A percentile compares a stretch with the other conserved stretches of the same genome.
Evolutionary conservation across 2,329 filamentous ascomycete species (phyloP).

Genomic region (Arachnomyces sp.): DNA sequence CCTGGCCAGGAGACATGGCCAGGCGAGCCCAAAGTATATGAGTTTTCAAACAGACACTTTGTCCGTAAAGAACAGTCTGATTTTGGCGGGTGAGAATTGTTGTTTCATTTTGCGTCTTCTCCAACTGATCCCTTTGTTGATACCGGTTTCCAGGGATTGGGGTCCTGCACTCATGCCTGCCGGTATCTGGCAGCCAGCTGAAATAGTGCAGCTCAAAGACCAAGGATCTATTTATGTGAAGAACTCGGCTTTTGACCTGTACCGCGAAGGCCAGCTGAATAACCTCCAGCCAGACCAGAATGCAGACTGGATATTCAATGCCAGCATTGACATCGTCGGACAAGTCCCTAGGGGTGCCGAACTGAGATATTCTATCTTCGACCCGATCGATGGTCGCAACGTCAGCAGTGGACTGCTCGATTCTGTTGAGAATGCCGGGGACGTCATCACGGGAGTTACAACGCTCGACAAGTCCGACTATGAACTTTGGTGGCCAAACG

Average conservation of each 20-base stretch:
- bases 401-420: neutral
- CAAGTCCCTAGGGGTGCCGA: constrained; percentile 35
- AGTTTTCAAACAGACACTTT: no score
- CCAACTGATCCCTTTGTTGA: no score
- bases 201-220: constrained; percentile 44
- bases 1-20: no score
- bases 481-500: constrained; percentile 55
- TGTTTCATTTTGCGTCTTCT: no score
- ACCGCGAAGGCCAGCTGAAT: constrained; percentile 52
- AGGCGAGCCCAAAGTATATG: no score
- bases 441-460: constrained; percentile 44
- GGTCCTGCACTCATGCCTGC: constrained; percentile 54
- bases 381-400: constrained; percentile 20
- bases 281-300: constrained; percentile 51
- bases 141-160: no score
- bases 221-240: constrained; percentile 39
- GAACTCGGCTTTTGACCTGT: constrained; percentile 52
- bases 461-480: constrained; percentile 38
- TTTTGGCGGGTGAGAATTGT: no score
- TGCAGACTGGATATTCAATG: constrained; percentile 54
- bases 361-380: constrained; percentile 43
- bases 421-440: constrained; percentile 34
- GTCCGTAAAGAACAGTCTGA: no score
- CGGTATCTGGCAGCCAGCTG: constrained; percentile 55
- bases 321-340: constrained; percentile 52